A percentile compares a stretch with the other conserved stretches of the same genome.
Conservation (phyloP, 2,329 filamentous ascomycete genomes). For the Sporothrix pallida region DNA sequence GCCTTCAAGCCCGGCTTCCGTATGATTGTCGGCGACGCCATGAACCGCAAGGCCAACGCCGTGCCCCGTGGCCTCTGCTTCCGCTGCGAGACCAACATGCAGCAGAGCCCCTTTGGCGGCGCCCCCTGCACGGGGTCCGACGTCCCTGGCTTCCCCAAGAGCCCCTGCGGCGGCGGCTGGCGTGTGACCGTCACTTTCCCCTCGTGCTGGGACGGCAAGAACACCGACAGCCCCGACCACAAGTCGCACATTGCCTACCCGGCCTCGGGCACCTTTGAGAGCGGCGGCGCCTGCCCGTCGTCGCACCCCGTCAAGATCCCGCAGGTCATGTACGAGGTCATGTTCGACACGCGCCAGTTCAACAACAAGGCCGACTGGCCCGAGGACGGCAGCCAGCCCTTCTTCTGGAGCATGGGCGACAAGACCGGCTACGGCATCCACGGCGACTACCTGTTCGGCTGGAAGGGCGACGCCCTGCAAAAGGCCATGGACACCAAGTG, state of each 20-base stretch:
- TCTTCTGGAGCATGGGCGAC: conserved; percentile 40
- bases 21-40: conserved; percentile 49
- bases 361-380: conserved; percentile 48
- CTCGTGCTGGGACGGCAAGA: conserved; percentile 52
- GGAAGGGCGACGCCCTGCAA: conserved; percentile 39
- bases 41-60: conserved; percentile 46
- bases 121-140: conserved; percentile 44
- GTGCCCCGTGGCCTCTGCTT: conserved; percentile 41
- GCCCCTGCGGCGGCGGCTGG: conserved; percentile 44
- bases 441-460: conserved; percentile 40
- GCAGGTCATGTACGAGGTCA: conserved; percentile 41
- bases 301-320: conserved; percentile 40
- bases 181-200: conserved; percentile 51
- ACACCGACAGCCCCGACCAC: conserved; percentile 53
- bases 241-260: conserved; percentile 39
- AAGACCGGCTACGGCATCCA: conserved; percentile 40
- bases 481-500: conserved; percentile 40
- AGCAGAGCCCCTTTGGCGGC: conserved; percentile 36
- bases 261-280: conserved; percentile 38
- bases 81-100: conserved; percentile 41
- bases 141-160: conserved; percentile 47
- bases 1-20: too few species aligned
- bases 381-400: conserved; percentile 45
- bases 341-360: conserved; percentile 42
- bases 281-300: conserved; percentile 38